Conservation (phyloP, 106 monocot genomes). For the Dioscorea dumetorum region DNA sequence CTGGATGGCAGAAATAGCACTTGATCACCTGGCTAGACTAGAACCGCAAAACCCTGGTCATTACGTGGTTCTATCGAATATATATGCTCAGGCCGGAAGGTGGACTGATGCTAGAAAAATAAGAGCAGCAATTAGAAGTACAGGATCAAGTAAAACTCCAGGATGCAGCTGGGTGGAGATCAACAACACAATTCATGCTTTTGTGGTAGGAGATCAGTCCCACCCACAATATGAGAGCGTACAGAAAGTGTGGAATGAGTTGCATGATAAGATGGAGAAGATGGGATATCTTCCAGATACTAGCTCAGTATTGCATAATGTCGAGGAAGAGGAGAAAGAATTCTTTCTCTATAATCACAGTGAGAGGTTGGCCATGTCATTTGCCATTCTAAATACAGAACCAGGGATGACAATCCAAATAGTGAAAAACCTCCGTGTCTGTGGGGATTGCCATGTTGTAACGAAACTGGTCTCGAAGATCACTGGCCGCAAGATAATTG, state of each 20-base stretch:
- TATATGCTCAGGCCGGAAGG: conserved; percentile 59
- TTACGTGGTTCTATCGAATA: conserved; percentile 57
- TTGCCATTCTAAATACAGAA: conserved; percentile 8
- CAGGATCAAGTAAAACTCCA: conserved; percentile 40
- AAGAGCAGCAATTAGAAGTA: conserved; percentile 30
- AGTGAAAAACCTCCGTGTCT: conserved; percentile 12
- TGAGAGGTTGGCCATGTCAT: conserved; percentile 4
- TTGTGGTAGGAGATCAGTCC: conserved; percentile 4
- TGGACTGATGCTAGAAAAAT: conserved; percentile 57
- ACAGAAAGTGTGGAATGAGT: not conserved
- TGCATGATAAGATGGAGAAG: conserved; percentile 7
- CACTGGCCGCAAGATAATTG: conserved; percentile 5
- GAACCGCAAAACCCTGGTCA: conserved; percentile 48
- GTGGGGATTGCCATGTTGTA: conserved; percentile 3
- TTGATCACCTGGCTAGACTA: conserved; percentile 37
- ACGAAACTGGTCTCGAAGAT: conserved; percentile 2
- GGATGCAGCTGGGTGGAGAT: conserved; percentile 68
- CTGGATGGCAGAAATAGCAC: conserved; percentile 44
- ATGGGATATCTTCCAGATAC: conserved; percentile 15
- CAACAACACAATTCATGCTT: conserved; percentile 8
- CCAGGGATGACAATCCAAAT: conserved; percentile 1
- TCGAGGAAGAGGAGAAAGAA: conserved; percentile 14
- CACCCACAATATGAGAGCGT: conserved; percentile 7
- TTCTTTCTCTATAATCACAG: not conserved
- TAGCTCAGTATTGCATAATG: not conserved